Conservation (phyloP, 78 protist genomes). For the Dictyostelium intermedium region DNA sequence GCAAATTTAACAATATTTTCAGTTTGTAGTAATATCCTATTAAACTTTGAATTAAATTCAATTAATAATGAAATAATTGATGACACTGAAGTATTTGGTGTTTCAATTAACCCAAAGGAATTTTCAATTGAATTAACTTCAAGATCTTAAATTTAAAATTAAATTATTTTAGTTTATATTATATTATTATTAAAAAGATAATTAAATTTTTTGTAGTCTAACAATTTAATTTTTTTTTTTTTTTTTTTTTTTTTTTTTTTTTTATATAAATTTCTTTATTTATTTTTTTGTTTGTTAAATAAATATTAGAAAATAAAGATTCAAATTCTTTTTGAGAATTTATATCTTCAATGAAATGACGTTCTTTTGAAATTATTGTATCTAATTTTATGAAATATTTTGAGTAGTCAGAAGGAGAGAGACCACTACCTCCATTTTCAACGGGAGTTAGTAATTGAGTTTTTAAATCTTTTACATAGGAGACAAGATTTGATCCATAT, state of each 20-base stretch:
- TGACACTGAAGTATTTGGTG: constrained; percentile 41
- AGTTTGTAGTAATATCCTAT: constrained; percentile 16
- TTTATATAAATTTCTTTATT: neutral
- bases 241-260: neutral
- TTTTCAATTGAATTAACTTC: neutral
- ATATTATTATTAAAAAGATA: too few relatives aligned
- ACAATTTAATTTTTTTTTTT: too few relatives aligned
- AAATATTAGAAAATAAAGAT: neutral
- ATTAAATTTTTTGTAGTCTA: too few relatives aligned
- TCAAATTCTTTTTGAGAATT: neutral
- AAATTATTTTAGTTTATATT: too few relatives aligned
- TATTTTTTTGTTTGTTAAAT: neutral
- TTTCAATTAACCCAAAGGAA: constrained; percentile 33
- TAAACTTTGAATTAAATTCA: neutral
- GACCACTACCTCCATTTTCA: neutral
- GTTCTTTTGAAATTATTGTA: neutral
- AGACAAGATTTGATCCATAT: neutral
- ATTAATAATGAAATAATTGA: neutral
- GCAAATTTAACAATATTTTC: neutral
- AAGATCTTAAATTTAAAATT: neutral
- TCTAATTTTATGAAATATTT: neutral
- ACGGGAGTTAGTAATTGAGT: neutral
- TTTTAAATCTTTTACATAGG: neutral
- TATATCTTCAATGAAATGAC: neutral
- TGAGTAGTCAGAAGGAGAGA: neutral